A percentile compares a stretch with the other conserved stretches of the same genome.
These are phyloP conservation scores for Ottelia alismoides DNA, from an alignment of 106 monocot species.

Conservation along the genomic window DNA sequence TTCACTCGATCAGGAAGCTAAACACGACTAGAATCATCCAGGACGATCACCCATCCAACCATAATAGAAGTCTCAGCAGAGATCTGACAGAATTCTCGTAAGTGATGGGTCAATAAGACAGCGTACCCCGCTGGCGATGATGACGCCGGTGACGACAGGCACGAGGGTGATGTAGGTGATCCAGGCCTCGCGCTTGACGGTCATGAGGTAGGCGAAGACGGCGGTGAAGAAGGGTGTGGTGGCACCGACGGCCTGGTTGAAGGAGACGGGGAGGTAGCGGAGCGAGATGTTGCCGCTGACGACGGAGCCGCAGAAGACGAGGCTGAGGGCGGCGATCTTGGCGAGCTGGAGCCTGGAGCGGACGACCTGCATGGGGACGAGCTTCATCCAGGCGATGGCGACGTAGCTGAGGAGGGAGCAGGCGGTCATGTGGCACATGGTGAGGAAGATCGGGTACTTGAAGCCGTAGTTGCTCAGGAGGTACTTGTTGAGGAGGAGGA, in stretches of 20 bases:
- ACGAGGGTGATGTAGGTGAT: slow-evolving; percentile 16
- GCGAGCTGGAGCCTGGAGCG: slow-evolving; percentile 12
- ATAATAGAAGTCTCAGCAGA: not conserved
- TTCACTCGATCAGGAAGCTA: not conserved
- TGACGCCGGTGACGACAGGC: slow-evolving; percentile 19
- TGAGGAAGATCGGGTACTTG: slow-evolving; percentile 28
- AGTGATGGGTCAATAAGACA: not conserved
- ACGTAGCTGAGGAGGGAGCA: slow-evolving; percentile 26
- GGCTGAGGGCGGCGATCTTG: slow-evolving; percentile 18
- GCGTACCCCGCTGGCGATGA: slow-evolving; percentile 23
- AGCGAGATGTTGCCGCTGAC: slow-evolving; percentile 21
- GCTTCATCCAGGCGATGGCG: slow-evolving; percentile 23
- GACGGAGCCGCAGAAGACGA: slow-evolving; percentile 19
- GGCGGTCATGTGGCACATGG: slow-evolving; percentile 27
- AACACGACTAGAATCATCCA: not conserved
- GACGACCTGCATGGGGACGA: slow-evolving; percentile 21
- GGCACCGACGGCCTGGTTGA: slow-evolving; percentile 20
- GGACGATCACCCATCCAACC: not conserved
- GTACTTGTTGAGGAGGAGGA: slow-evolving; percentile 40
- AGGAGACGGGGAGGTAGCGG: slow-evolving; percentile 16
- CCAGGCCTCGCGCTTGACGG: slow-evolving; percentile 21
- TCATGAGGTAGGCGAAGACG: slow-evolving; percentile 15
- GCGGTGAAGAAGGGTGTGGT: slow-evolving; percentile 25
- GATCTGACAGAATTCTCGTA: too few relatives aligned
- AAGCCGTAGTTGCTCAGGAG: slow-evolving; percentile 24